These are phyloP conservation scores for Asterophora lycoperdoides DNA, from an alignment of 768 basidiomycete genomes.

Conservation along the genomic window DNA sequence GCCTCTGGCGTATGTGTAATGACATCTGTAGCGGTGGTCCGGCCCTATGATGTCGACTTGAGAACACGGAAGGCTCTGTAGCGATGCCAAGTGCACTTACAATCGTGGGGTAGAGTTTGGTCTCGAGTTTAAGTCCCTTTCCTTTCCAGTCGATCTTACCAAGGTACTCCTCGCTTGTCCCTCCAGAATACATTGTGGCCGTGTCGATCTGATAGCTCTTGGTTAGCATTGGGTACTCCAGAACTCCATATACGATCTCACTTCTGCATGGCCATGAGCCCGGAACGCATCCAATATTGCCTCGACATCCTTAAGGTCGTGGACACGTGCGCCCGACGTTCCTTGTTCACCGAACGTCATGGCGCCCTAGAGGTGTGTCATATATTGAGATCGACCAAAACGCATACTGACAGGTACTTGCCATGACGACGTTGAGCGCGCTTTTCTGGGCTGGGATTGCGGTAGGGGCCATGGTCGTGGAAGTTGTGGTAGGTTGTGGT, in stretches of 20 bases:
- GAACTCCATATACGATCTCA: background rate
- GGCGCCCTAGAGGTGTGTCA: conserved; percentile 29
- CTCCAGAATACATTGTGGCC: conserved; percentile 32
- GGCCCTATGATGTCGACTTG: no score
- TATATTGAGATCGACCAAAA: background rate
- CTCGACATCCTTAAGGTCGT: conserved; percentile 37
- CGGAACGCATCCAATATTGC: conserved; percentile 48
- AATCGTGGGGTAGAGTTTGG: conserved; percentile 48
- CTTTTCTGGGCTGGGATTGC: conserved; percentile 30
- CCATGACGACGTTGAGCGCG: conserved; percentile 50
- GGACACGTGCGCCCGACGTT: conserved; percentile 37
- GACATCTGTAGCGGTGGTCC: conserved; percentile 2
- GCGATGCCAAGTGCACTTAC: conserved; percentile 13
- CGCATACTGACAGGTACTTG: conserved; percentile 26
- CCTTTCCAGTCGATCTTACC: conserved; percentile 46
- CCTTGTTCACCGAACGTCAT: conserved; percentile 44
- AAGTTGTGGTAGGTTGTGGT: no score
- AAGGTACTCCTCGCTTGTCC: conserved; percentile 55
- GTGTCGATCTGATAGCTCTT: conserved; percentile 14
- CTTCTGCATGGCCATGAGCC: conserved; percentile 45
- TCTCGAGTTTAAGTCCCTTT: conserved; percentile 52
- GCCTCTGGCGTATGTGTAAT: conserved; percentile 32
- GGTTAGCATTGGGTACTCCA: conserved; percentile 15
- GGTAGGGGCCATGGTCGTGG: background rate
- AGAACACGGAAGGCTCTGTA: background rate